Evolutionary conservation across 345 rosid species (phyloP).

Genomic region (Kandelia obovata): DNA sequence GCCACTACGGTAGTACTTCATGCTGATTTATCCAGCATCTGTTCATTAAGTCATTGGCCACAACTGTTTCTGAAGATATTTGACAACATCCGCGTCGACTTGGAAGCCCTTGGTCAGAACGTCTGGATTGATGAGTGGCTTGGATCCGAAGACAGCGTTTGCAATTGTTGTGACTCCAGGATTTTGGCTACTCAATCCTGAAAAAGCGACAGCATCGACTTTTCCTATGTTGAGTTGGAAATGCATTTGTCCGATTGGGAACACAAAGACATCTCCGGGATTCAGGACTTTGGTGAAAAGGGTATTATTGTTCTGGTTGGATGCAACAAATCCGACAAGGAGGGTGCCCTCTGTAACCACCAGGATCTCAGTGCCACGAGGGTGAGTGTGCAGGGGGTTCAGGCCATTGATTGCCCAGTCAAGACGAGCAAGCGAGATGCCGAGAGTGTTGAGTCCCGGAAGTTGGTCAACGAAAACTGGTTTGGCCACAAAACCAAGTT

Average conservation of each 20-base stretch:
- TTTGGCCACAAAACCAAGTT: background rate
- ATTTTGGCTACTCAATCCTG: no score
- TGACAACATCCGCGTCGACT: no score
- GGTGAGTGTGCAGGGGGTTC: background rate
- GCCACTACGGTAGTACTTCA: no score
- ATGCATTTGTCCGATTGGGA: constrained; percentile 17
- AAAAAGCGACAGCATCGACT: no score
- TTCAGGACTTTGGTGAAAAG: constrained; percentile 8
- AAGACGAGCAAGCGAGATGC: background rate
- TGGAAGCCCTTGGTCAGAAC: no score
- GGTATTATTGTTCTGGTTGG: background rate
- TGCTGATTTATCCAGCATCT: no score
- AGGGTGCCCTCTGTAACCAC: constrained; percentile 1
- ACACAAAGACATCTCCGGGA: constrained; percentile 19
- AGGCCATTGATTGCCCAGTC: background rate
- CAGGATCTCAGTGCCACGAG: background rate
- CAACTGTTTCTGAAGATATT: no score
- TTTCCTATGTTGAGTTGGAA: no score
- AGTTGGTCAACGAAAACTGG: background rate
- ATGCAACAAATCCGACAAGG: constrained; percentile 7
- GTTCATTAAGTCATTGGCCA: no score
- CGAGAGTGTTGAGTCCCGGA: constrained; percentile 13
- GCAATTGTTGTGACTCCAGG: no score
- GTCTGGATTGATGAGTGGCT: no score
- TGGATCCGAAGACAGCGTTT: no score